Conservation (phyloP, 2,329 filamentous ascomycete species). For the Pleomassaria siparia region DNA sequence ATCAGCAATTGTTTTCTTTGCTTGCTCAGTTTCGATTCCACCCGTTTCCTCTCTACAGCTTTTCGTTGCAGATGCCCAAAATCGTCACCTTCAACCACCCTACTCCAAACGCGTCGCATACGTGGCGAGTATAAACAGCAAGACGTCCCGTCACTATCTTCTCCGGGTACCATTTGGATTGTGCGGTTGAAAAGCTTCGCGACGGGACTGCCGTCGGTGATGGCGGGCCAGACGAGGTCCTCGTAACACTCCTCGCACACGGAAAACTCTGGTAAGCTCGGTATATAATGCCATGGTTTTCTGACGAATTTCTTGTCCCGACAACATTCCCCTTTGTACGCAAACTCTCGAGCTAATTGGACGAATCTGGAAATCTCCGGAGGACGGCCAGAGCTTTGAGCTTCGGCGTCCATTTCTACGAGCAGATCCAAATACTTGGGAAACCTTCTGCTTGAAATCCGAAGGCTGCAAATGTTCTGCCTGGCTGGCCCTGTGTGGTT, state of each 20-base stretch:
- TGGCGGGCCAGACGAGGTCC: constrained; percentile 71
- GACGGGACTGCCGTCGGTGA: constrained; percentile 54
- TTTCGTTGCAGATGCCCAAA: constrained; percentile 63
- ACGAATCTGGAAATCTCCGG: constrained; percentile 64
- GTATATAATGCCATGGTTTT: constrained; percentile 75
- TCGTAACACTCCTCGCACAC: constrained; percentile 88
- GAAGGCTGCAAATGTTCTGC: constrained; percentile 67
- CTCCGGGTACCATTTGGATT: constrained; percentile 57
- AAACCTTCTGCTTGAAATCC: constrained; percentile 61
- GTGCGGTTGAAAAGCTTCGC: constrained; percentile 52
- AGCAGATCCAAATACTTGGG: constrained; percentile 59
- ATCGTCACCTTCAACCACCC: constrained; percentile 68
- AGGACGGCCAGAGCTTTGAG: constrained; percentile 33
- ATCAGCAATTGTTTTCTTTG: constrained; percentile 37
- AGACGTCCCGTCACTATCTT: constrained; percentile 48
- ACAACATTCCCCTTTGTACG: constrained; percentile 59
- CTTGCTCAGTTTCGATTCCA: constrained; percentile 47
- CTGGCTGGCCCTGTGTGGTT: constrained; percentile 2
- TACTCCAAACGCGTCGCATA: constrained; percentile 74
- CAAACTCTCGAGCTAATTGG: constrained; percentile 57
- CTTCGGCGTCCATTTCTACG: constrained; percentile 54
- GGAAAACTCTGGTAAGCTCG: constrained; percentile 72
- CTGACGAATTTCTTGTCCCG: constrained; percentile 64
- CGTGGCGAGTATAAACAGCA: constrained; percentile 81
- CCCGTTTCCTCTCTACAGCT: constrained; percentile 54